Conservation (phyloP, 192 early-diverging fungal species). For the Lobulomyces angularis region DNA sequence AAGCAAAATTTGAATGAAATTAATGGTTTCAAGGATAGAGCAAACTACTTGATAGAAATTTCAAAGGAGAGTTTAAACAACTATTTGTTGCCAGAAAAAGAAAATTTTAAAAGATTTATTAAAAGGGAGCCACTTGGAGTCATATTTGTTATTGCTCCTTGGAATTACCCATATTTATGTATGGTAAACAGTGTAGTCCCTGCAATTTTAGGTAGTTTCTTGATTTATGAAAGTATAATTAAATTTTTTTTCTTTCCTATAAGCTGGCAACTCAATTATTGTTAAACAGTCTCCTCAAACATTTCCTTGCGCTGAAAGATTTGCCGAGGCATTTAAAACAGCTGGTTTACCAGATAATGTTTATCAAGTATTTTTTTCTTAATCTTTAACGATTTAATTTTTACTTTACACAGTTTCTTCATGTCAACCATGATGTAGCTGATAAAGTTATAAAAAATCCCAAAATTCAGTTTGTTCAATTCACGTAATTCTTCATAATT, state of each 20-base stretch:
- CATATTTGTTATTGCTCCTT: conserved; percentile 53
- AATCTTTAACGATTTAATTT: conserved; percentile 6
- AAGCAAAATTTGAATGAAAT: no score
- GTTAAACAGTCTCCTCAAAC: conserved; percentile 75
- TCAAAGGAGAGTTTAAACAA: no score
- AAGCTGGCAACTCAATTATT: conserved; percentile 53
- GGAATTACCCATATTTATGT: conserved; percentile 78
- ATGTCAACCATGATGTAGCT: conserved; percentile 22
- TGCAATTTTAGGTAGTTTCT: conserved; percentile 60
- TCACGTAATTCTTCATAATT: no score
- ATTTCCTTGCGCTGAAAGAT: conserved; percentile 58
- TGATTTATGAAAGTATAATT: not conserved
- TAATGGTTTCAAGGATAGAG: no score
- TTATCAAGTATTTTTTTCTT: conserved; percentile 40
- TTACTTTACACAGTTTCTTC: conserved; percentile 1
- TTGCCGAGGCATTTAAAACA: conserved; percentile 43
- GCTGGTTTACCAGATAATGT: conserved; percentile 59
- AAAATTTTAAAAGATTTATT: conserved; percentile 51
- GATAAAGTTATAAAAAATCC: conserved; percentile 46
- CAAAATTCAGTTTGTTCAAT: conserved; percentile 51
- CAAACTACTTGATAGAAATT: no score
- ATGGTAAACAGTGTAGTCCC: conserved; percentile 67
- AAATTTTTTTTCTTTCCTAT: conserved; percentile 2
- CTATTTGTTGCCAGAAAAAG: conserved; percentile 22
- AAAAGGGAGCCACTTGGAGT: conserved; percentile 60